Conservation (phyloP, 176 grass and related monocot genomes). For the Musa itinerans region DNA sequence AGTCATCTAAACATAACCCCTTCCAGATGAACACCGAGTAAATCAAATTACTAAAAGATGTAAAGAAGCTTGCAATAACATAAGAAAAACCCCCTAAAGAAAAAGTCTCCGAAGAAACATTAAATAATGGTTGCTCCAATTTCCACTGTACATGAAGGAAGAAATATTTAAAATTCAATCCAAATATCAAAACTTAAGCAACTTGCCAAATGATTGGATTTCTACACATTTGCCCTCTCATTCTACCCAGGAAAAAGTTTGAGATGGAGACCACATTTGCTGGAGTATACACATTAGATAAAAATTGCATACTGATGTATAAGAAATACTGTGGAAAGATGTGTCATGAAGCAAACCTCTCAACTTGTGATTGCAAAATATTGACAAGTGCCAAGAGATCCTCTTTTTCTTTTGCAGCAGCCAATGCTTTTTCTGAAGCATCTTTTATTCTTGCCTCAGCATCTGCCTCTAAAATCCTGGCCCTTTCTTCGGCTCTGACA, state of each 20-base stretch:
- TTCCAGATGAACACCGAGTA: not conserved
- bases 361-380: constrained; percentile 48
- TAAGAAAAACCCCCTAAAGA: not conserved
- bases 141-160: not conserved
- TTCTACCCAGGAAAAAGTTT: not conserved
- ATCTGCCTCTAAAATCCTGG: constrained; percentile 52
- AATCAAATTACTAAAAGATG: not conserved
- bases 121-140: not conserved
- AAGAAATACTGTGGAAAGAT: constrained; percentile 8
- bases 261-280: not conserved
- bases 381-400: constrained; percentile 56
- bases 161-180: too few species aligned
- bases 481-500: constrained; percentile 86
- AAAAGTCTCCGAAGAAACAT: not conserved
- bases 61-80: not conserved
- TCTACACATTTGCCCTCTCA: not conserved
- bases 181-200: not conserved
- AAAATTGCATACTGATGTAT: not conserved
- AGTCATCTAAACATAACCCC: not conserved
- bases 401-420: constrained; percentile 58
- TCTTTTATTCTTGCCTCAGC: constrained; percentile 46
- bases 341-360: constrained; percentile 37
- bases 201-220: not conserved
- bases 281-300: not conserved
- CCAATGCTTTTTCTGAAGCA: constrained; percentile 45